Evolutionary conservation across 768 basidiomycete genomes (phyloP), one percentile per base, ranked within the genome.

Genomic region (Suillus weaverae): DNA sequence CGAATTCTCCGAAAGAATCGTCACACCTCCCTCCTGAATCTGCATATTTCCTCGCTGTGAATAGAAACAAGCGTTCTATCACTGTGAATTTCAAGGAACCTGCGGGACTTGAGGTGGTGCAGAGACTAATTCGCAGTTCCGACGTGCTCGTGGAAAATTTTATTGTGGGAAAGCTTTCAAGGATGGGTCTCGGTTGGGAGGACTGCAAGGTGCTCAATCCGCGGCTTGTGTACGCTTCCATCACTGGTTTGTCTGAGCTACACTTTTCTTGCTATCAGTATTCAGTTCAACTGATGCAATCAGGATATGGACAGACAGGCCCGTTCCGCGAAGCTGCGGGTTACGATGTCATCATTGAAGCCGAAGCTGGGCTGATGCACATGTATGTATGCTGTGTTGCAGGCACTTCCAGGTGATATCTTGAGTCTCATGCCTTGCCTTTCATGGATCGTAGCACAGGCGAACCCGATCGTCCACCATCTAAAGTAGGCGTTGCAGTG

Each of bases 401-500:
- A 61, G 36, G 41, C 73, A 51, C n/a, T 46, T 65, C 7, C 11
- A 54, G 60, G 60, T 62, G 62, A 62, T n/a, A 61, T 64, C 20
- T 61, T 38, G 61, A 48, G 68, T 67, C 44, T 36, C 69, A 60
- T 33, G 59, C 33, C 64, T 55, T 32, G 38, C 68, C 22, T 67
- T 41, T 26, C 68, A 59, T 35, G 62, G 35, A 65, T 53, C n/a
- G 41, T 68, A 94, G 92, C 69, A 98, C 95, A 18, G 95, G 95
- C 59, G 96, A 97, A 77, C 83, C 89, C 10, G 89, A 90, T 70
- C 88, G 94, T 11, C 85, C 87, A 18, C 96, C 95, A 4, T 89
- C 86, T 72, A 97, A 98, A 77, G 95, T 97, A n/a, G 96, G 96
- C 10, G 95, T 97, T 33, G 95, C 96, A 2, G 89, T 89, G 6